These are phyloP conservation scores for Sclerotinia minor DNA, from an alignment of 2,329 filamentous ascomycete species.

Conservation along the genomic window DNA sequence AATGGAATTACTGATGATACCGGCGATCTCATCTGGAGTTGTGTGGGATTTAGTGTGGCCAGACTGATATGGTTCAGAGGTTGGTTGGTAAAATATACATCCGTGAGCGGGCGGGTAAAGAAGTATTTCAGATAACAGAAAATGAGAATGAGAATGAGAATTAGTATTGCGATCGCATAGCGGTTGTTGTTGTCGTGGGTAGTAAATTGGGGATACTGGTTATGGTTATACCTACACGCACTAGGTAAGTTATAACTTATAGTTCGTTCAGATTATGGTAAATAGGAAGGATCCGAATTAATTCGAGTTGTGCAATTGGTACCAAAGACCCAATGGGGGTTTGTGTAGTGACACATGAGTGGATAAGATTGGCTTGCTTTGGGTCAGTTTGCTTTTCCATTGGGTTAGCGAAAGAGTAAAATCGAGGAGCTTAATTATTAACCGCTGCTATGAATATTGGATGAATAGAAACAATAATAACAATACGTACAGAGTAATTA, in stretches of 20 bases:
- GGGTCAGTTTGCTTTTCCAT: not conserved
- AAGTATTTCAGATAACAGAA: not conserved
- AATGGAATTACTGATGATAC: constrained; percentile 35
- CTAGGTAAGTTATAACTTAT: no score
- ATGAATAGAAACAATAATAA: not conserved
- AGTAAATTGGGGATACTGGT: constrained; percentile 10
- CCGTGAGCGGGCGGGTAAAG: not conserved
- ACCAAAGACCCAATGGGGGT: not conserved
- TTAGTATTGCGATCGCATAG: constrained; percentile 20
- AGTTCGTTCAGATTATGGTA: not conserved
- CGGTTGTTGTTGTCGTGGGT: constrained; percentile 13
- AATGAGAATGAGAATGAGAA: not conserved
- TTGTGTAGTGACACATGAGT: constrained; percentile 15
- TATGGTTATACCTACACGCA: not conserved
- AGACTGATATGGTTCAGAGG: constrained; percentile 4
- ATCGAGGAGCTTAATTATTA: not conserved
- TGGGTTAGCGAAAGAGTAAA: not conserved
- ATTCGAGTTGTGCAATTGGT: constrained; percentile 22
- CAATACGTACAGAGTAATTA: no score
- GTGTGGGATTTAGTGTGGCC: constrained; percentile 7
- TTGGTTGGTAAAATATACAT: constrained; percentile 22
- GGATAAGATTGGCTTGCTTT: constrained; percentile 1
- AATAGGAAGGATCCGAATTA: constrained; percentile 24
- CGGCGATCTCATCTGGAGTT: constrained; percentile 40
- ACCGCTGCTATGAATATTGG: not conserved